Evolutionary conservation across 2,329 filamentous ascomycete species (phyloP), one percentile per base, ranked within the genome.

Genomic region (Coleophoma crateriformis): DNA sequence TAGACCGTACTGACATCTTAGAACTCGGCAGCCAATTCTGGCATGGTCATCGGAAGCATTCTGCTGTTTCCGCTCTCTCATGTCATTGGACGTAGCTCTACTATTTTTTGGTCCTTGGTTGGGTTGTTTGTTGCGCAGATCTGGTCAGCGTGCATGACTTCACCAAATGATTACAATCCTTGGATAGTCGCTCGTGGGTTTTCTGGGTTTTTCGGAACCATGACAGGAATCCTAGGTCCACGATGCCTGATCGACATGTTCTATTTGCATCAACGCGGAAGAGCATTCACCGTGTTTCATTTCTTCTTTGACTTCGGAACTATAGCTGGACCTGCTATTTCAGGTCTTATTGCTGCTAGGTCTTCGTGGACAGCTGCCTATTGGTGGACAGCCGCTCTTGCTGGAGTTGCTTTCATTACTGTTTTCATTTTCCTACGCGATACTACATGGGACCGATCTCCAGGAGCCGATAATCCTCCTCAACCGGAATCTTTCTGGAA

Each of bases 231-330:
- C 38, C 57, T 73, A 47, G 68, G 68, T 8, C 61, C 66, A 27
- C 55, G 67, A 33, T 65, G 65, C 27, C 65, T 73, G 33, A 65
- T 67, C 22, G 68, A 71, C 44, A 47, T 70, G 46, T 71, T 70
- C 57, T 72, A 69, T 52, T 57, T 71, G 33, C 68, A 71, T 47
- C 65, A 71, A 51, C 66, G 68, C 11, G 69, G 69, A 6, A 59
- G 64, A 17, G 65, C 66, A 8, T 70, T 71, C 42, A 65, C 62
- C 2, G 52, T 62, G 14, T 60, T 68, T 17, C 60, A 66, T 20
- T 58, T 67, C 44, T 53, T 61, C 0, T 58, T 70, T 27, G 56
- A 68, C 17, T 64, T 70, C 40, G 69, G 67, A 2, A 50, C 48
- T 35, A 64, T 66, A 15, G 48, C 33, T 20, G 63, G 57, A 1